Evolutionary conservation across 2,329 filamentous ascomycete species (phyloP), one percentile per base, ranked within the genome.

Genomic region (Colletotrichum tamarilloi): DNA sequence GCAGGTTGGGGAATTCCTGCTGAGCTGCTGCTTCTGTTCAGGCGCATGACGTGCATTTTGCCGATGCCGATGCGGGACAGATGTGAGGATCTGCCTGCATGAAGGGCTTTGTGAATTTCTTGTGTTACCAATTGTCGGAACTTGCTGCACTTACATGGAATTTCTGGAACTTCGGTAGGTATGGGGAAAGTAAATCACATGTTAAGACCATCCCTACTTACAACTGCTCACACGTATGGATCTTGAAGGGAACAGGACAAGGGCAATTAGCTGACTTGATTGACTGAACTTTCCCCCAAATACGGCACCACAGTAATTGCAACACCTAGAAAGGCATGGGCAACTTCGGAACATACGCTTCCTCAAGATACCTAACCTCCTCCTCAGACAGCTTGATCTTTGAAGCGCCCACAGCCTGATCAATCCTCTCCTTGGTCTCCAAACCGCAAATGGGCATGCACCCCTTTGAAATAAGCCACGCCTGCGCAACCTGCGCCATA

Each of bases 401-500:
- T 24, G 57, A 52, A 0, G 63, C 63, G 7, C 22, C 63, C 9
- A 68, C 32, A 4, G 72, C 72, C 46, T 72, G 72, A 14, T 74
- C 68, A 32, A 74, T 68, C 8, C 72, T 65, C 59, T 74, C 72
- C 26, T 30, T 22, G 22, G 35, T 74, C 53, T 72, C 68, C 22
- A 74, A 9, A 4, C 63, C 68, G 24, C 68, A 72, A 4, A 74
- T 49, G 5, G 68, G 68, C 35, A 52, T 56, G 12, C 62, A 64
- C 2, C 68, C 72, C 46, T 72, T 74, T 8, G 46, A 67, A n/a
- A 74, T 12, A 9, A 72, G 35, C 72, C 68, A 74, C 2, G 68
- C 68, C 14, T 67, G 57, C 14, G 68, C 68, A 22, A 72, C 22
- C 63, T 74, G 72, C 0, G 72, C 72, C 72, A 74, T 74, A 11